These are phyloP conservation scores for Calonectria pseudoturangicola DNA, from an alignment of 2,329 filamentous ascomycete genomes.

Conservation along the genomic window DNA sequence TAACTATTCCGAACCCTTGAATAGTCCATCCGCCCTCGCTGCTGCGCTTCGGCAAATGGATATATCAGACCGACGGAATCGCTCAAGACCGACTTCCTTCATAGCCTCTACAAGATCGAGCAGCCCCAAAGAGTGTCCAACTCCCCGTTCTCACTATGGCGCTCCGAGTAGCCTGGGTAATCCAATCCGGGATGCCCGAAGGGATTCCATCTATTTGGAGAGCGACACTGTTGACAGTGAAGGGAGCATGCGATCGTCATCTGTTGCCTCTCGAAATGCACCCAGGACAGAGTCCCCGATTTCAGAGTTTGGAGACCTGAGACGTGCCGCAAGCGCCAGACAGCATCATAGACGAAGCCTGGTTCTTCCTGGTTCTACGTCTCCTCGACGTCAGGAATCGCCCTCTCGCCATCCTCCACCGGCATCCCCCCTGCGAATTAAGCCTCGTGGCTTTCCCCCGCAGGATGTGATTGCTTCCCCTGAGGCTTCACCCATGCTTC, in stretches of 20 bases:
- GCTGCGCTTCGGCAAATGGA: slow-evolving; percentile 69
- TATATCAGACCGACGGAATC: slow-evolving; percentile 53
- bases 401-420: slow-evolving; percentile 87
- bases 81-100: slow-evolving; percentile 71
- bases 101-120: slow-evolving; percentile 88
- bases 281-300: slow-evolving; percentile 91
- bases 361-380: slow-evolving; percentile 85
- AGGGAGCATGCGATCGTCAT: slow-evolving; percentile 88
- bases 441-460: slow-evolving; percentile 80
- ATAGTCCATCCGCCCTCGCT: slow-evolving; percentile 72
- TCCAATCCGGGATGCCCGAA: slow-evolving; percentile 79
- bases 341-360: slow-evolving; percentile 92
- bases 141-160: slow-evolving; percentile 87
- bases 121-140: slow-evolving; percentile 93
- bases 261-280: slow-evolving; percentile 79
- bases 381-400: slow-evolving; percentile 90
- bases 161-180: slow-evolving; percentile 71
- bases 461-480: slow-evolving; percentile 86
- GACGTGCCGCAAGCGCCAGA: slow-evolving; percentile 84
- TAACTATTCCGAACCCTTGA: slow-evolving; percentile 51
- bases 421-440: slow-evolving; percentile 91
- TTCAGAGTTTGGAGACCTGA: slow-evolving; percentile 86
- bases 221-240: slow-evolving; percentile 92
- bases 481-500: slow-evolving; percentile 90
- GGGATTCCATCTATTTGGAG: slow-evolving; percentile 86